Evolutionary conservation across 2,329 filamentous ascomycete genomes (phyloP).

Genomic region (Pseudogymnoascus sp.): DNA sequence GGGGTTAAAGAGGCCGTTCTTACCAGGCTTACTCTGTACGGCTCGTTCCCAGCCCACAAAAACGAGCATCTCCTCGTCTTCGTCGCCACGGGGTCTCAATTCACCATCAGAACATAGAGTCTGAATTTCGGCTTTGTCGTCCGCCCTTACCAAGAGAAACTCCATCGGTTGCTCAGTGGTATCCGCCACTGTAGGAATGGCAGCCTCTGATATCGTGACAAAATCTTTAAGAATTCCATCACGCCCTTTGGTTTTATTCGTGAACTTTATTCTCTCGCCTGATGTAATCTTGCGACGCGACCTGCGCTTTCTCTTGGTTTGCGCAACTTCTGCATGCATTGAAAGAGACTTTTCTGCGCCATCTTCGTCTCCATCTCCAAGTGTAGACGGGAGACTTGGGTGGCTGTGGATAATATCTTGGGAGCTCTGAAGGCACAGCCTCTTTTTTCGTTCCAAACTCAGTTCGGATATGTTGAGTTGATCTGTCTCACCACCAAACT

Average conservation of each 20-base stretch:
- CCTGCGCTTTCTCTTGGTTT: background rate
- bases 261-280: background rate
- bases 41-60: background rate
- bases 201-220: background rate
- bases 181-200: background rate
- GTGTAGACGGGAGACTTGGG: too few species aligned
- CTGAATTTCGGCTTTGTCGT: background rate
- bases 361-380: background rate
- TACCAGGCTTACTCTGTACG: background rate
- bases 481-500: background rate
- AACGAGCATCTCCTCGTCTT: background rate
- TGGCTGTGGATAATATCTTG: too few species aligned
- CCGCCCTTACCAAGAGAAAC: background rate
- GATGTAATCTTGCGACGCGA: too few species aligned
- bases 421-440: too few species aligned
- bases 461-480: background rate
- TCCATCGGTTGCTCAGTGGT: background rate
- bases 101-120: background rate
- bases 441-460: too few species aligned
- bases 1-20: background rate
- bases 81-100: background rate
- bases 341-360: background rate
- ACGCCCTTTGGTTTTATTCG: background rate
- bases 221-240: background rate
- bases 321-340: background rate